These are phyloP conservation scores for Phytophthora europaea DNA, from an alignment of 352 stramenopile species.

Conservation along the genomic window DNA sequence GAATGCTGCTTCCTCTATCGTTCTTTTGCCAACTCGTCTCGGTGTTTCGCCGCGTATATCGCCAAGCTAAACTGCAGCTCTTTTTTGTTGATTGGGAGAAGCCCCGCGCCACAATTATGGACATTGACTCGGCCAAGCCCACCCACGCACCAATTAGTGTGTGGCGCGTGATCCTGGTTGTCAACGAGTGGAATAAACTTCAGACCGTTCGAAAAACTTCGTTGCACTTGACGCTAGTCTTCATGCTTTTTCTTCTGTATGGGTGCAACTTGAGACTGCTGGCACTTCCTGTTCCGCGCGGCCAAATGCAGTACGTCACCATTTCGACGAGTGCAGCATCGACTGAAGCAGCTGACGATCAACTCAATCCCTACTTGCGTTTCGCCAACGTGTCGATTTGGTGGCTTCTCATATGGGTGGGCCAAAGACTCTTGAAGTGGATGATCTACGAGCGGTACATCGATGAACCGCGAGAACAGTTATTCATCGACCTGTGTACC, in stretches of 20 bases:
- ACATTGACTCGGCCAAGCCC: conserved; percentile 57
- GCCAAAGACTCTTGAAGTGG: conserved; percentile 92
- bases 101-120: conserved; percentile 69
- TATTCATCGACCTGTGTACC: conserved; percentile 96
- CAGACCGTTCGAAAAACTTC: conserved; percentile 86
- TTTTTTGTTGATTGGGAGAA: conserved; percentile 97
- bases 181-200: conserved; percentile 96
- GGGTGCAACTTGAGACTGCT: conserved; percentile 64
- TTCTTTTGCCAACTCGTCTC: conserved; percentile 88
- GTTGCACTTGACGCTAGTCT: conserved; percentile 84
- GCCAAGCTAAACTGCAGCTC: conserved; percentile 85
- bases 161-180: conserved; percentile 95
- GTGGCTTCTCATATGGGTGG: conserved; percentile 78
- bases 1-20: conserved; percentile 79
- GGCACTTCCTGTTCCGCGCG: conserved; percentile 61
- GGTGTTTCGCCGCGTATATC: conserved; percentile 76
- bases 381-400: conserved; percentile 92
- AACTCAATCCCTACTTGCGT: conserved; percentile 88
- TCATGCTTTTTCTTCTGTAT: conserved; percentile 91
- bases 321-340: conserved; percentile 33
- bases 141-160: conserved; percentile 84
- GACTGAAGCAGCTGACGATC: conserved; percentile 24
- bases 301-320: conserved; percentile 60
- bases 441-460: conserved; percentile 88
- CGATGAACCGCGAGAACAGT: conserved; percentile 66